phyloP scores from a whole-genome alignment of 2,329 filamentous ascomycete species.

The Botrytis fragariae region DNA sequence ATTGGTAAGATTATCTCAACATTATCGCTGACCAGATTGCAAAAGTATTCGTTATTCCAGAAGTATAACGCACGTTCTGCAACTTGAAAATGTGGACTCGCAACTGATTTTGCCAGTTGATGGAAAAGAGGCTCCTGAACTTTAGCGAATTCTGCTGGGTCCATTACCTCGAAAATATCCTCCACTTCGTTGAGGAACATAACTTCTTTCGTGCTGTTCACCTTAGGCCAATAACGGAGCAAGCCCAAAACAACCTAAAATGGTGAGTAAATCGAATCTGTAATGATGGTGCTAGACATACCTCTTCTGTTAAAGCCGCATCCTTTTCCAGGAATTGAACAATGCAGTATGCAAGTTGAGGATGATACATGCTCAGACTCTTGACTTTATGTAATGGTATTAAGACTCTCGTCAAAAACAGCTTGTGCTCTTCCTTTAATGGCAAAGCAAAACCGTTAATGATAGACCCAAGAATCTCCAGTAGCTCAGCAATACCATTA shows the following conservation, averaged over 20 bases:
- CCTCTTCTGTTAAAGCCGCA: constrained; percentile 93
- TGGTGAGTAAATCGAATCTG: constrained; percentile 22
- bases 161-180: constrained; percentile 99
- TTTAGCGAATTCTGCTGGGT: constrained; percentile 96
- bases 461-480: constrained; percentile 96
- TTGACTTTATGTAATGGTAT: constrained; percentile 97
- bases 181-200: constrained; percentile 99
- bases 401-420: constrained; percentile 90
- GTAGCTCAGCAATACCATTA: constrained; percentile 93
- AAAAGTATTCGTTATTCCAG: constrained; percentile 99
- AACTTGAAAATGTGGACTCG: constrained; percentile 98
- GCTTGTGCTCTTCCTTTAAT: constrained; percentile 97
- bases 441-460: constrained; percentile 98
- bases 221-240: constrained; percentile 96
- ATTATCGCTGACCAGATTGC: constrained; percentile 97
- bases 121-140: constrained; percentile 97
- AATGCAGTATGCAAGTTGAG: constrained; percentile 96
- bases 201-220: constrained; percentile 99
- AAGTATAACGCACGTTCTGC: constrained; percentile 97
- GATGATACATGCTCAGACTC: constrained; percentile 99
- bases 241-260: constrained; percentile 84
- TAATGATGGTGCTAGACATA: constrained; percentile 43
- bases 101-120: constrained; percentile 94
- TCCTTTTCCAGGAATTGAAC: constrained; percentile 99
- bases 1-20: constrained; percentile 98